These are phyloP conservation scores for Mitragyna speciosa DNA, from an alignment of 257 asterid genomes.

Conservation along the genomic window DNA sequence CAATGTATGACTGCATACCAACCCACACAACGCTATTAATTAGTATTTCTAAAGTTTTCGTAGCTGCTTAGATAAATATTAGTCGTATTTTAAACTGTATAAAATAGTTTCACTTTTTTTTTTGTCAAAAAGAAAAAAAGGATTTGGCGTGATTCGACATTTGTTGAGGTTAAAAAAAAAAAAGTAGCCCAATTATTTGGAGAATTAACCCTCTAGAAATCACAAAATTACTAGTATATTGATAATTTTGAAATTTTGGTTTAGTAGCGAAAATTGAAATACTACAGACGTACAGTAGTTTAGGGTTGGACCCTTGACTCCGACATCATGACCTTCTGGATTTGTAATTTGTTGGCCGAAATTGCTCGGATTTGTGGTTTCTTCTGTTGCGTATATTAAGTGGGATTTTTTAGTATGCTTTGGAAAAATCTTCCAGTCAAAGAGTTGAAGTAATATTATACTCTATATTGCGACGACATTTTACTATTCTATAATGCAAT, in stretches of 20 bases:
- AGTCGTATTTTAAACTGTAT: not conserved
- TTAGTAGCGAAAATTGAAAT: not conserved
- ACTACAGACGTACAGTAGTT: not conserved
- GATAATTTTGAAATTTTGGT: not conserved
- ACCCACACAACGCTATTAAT: not conserved
- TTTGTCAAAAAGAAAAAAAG: not conserved
- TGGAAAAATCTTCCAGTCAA: conserved; percentile 1
- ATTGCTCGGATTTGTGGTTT: not conserved
- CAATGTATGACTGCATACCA: conserved; percentile 12
- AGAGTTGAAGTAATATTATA: not conserved
- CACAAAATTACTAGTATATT: not conserved
- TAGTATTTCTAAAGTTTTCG: not conserved
- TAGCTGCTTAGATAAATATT: not conserved
- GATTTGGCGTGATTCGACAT: too few species aligned
- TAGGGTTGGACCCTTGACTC: conserved; percentile 28
- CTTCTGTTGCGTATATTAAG: not conserved
- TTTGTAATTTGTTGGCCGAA: not conserved
- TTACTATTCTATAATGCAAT: not conserved
- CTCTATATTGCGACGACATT: too few species aligned
- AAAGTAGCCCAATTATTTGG: not conserved
- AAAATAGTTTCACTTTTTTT: too few species aligned
- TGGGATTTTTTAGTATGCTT: not conserved
- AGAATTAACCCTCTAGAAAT: too few species aligned
- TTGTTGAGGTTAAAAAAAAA: not conserved
- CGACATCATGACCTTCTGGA: conserved; percentile 35